Evolutionary conservation across 2,329 filamentous ascomycete genomes (phyloP).

Genomic region (Beauveria caledonica): DNA sequence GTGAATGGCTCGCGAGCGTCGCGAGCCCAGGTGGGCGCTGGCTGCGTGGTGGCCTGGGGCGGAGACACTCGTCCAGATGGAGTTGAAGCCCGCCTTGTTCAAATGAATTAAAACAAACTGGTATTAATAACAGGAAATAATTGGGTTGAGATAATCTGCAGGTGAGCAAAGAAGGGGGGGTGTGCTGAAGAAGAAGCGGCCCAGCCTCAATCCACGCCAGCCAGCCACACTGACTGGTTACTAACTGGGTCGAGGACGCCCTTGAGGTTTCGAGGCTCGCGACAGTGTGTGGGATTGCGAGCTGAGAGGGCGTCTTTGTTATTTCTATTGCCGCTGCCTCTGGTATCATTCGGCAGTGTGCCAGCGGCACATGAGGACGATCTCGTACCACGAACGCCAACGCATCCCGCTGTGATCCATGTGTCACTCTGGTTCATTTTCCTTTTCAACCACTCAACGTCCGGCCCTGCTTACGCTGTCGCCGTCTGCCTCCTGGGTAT

Average conservation of each 20-base stretch:
- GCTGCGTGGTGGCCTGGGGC: background rate
- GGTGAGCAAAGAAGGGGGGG: background rate
- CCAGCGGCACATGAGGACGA: background rate
- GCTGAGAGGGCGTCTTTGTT: background rate
- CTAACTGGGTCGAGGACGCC: too few species aligned
- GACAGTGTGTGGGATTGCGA: background rate
- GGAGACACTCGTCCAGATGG: background rate
- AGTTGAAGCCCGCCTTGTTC: background rate
- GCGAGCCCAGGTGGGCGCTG: background rate
- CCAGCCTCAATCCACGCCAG: slow-evolving; percentile 4
- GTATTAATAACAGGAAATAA: slow-evolving; percentile 1
- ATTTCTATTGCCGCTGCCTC: too few species aligned
- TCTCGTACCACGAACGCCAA: background rate
- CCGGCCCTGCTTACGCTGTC: too few species aligned
- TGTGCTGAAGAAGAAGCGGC: background rate
- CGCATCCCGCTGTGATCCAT: background rate
- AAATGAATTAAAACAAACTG: background rate
- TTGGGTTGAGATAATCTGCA: slow-evolving; percentile 3
- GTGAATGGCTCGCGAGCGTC: background rate
- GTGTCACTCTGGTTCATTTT: background rate
- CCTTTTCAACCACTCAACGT: background rate
- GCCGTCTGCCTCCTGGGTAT: too few species aligned
- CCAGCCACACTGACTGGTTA: background rate
- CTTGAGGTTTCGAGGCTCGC: background rate
- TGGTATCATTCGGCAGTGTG: background rate